Base-by-base conservation (phyloP, 306 rosid genomes). In the Vicia faba region DNA sequence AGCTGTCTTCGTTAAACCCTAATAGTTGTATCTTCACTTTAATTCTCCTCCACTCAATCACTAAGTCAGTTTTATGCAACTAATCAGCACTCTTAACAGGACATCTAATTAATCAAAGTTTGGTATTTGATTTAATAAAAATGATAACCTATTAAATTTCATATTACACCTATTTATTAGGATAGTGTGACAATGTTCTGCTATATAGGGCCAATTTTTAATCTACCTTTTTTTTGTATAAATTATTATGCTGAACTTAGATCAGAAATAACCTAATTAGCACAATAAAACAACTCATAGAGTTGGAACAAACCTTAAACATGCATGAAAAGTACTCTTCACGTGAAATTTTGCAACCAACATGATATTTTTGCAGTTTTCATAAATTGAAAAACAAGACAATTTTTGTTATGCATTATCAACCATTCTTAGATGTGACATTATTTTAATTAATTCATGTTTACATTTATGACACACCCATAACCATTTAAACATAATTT, bases 401-500 rank as follows among this genome's bases (percentile, higher is more conserved):
- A 75, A 28, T 8, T 61, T 61, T 38, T 45, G 19, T 11, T 41
- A 15, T 25, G 14, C 43, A 36, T 36, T 60, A 29, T 51, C 43
- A 61, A 4, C 71, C 66, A 61, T 68, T 61, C 63, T 13, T 31
- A 33, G 9, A 38, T 8, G 49, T 31, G 11, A 10, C 57, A 49
- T 59, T 49, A 28, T 28, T 49, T 74, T 59, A 8, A 39, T 43
- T 40, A 19, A 44, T 15, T 45, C 20, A 28, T 54, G 36, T 7
- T 38, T 50, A 29, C 31, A 4, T 1, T 39, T 15, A 40, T 60
- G n/a, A 50, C 60, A 39, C 38, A 41, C 19, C 38, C 36, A 29
- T 68, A 5, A 5, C 50, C 60, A 36, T 46, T 58, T 69, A 75
- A 60, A 49, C 35, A 31, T 68, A 50, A 61, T 40, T 5, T 31